Conservation (phyloP, 768 basidiomycete genomes). For the Lentinula sp. region DNA sequence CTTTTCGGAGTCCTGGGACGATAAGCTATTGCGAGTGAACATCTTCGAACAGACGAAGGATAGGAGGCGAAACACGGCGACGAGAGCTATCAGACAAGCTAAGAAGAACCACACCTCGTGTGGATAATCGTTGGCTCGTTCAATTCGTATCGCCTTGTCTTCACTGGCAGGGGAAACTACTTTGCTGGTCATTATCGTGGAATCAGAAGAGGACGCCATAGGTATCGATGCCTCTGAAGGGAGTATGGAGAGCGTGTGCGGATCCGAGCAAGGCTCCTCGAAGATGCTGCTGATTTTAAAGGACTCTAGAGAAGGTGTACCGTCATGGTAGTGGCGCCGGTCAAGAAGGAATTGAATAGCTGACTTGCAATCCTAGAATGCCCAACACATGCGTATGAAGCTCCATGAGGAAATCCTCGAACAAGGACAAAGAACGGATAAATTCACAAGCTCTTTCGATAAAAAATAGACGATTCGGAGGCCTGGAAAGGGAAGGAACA, state of each 20-base stretch:
- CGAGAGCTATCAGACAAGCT: conserved; percentile 33
- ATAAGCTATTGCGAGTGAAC: conserved; percentile 7
- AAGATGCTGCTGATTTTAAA: neutral
- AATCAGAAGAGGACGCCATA: neutral
- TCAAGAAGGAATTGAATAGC: neutral
- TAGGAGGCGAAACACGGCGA: conserved; percentile 27
- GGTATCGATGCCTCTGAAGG: neutral
- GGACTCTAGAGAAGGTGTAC: neutral
- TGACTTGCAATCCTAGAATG: neutral
- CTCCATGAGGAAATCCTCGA: neutral
- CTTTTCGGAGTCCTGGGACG: neutral
- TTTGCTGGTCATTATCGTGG: neutral
- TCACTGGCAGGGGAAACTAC: conserved; percentile 6
- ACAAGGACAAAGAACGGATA: neutral
- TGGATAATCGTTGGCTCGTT: conserved; percentile 26
- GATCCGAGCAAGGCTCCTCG: neutral
- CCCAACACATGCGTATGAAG: neutral
- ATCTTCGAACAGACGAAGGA: conserved; percentile 17
- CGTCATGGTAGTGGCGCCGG: neutral
- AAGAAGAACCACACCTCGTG: conserved; percentile 36
- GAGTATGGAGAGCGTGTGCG: neutral
- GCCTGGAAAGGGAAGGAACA: neutral
- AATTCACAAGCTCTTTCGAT: neutral
- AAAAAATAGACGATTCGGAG: neutral
- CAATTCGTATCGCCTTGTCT: conserved; percentile 20